These are phyloP conservation scores for Candida glucosophila DNA, from an alignment of 1,139 yeast genomes.

Conservation along the genomic window DNA sequence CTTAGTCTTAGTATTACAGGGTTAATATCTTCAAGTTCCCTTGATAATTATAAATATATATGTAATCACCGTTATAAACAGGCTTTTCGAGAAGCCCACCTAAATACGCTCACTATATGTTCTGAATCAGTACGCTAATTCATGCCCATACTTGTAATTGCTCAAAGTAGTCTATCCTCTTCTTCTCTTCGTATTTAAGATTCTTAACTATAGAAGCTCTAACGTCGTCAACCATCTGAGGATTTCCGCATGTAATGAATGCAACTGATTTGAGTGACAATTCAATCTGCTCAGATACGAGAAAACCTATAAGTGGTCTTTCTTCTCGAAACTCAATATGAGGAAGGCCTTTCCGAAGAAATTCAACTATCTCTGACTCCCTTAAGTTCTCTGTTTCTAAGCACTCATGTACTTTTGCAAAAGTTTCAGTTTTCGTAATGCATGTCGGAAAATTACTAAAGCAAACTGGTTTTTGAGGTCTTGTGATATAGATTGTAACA, in stretches of 20 bases:
- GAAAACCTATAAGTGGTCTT: slow-evolving; percentile 21
- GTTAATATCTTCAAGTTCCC: too few species aligned
- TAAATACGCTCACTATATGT: too few species aligned
- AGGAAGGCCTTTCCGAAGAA: slow-evolving; percentile 1
- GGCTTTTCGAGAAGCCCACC: too few species aligned
- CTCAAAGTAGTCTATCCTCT: slow-evolving; percentile 29
- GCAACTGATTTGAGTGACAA: slow-evolving; percentile 29
- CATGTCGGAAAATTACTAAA: slow-evolving; percentile 8
- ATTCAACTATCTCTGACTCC: slow-evolving; percentile 2
- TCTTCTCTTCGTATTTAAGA: slow-evolving; percentile 15
- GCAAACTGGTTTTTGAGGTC: slow-evolving; percentile 11
- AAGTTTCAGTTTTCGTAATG: slow-evolving; percentile 2
- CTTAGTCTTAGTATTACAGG: too few species aligned
- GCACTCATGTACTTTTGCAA: slow-evolving; percentile 8
- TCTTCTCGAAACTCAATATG: slow-evolving; percentile 23
- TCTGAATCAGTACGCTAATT: slow-evolving; percentile 2
- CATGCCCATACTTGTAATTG: slow-evolving; percentile 34
- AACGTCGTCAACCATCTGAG: slow-evolving; percentile 42
- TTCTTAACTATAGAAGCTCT: slow-evolving; percentile 26
- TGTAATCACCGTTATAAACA: too few species aligned
- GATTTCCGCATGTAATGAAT: slow-evolving; percentile 46
- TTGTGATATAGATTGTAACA: slow-evolving; percentile 24
- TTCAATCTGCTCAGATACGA: slow-evolving; percentile 18
- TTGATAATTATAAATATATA: too few species aligned
- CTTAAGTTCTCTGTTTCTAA: slow-evolving; percentile 10